Evolutionary conservation across 345 rosid genomes (phyloP), one percentile per base, ranked within the genome.

Genomic region (Pseudoturritis turrita): DNA sequence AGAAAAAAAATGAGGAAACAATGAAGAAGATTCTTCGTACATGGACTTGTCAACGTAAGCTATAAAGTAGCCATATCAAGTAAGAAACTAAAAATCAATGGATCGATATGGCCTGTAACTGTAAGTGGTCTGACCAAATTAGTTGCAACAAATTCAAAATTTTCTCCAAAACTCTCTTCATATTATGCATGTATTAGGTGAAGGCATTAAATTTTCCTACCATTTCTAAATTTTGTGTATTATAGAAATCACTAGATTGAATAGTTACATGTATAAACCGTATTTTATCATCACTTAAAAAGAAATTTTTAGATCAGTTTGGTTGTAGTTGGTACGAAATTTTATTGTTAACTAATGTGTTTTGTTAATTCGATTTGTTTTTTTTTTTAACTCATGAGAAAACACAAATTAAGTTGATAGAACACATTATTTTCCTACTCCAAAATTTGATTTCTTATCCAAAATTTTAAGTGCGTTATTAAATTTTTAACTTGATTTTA

Each of bases 31-130:
- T 65, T 55, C 65, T 36, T 36, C 23, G 23, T 53, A 15, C 29
- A 2, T 4, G 65, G 51, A 73, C 65, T 45, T 65, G 72, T 65
- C 77, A 65, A 65, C 59, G 51, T 49, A 50, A 29, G 56, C 39
- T 51, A 51, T 8, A 21, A 33, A 31, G 62, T 66, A 66, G 31
- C 59, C 60, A 74, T 36, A 66, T 74, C 65, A 65, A 73, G 77
- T 57, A 57, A 65, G 49, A 73, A 58, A 36, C 49, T 29, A 57
- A 59, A 52, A 66, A 37, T 33, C 40, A 67, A 51, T 59, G 46
- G 62, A 67, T 59, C 13, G 39, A 6, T 50, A 29, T 67, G 73
- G 28, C 55, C 55, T 74, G 62, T 12, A 21, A 21, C 78, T 74
- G 22, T 29, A 22, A 50, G 31, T 59, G 39, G 68, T 51, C 62